phyloP scores from a whole-genome alignment of 768 basidiomycete species.

The Mycena belliarum region DNA sequence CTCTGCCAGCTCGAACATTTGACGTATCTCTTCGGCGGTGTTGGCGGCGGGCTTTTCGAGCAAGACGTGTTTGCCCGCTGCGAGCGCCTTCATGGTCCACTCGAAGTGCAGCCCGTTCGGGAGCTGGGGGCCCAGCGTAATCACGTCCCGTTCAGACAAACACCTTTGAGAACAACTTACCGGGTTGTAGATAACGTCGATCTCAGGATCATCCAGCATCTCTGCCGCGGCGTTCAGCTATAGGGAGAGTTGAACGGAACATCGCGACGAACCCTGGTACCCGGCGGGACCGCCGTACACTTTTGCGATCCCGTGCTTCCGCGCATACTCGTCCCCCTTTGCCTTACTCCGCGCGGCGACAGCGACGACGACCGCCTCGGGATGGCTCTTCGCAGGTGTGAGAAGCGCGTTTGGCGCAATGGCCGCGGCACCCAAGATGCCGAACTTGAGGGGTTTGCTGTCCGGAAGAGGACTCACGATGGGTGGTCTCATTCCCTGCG shows the following conservation, averaged over 20 bases:
- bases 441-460: conserved; percentile 23
- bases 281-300: conserved; percentile 46
- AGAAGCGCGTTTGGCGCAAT: conserved; percentile 57
- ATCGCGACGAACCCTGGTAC: conserved; percentile 49
- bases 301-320: conserved; percentile 52
- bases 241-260: no score
- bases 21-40: conserved; percentile 52
- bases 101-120: conserved; percentile 66
- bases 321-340: conserved; percentile 51
- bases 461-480: conserved; percentile 2
- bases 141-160: no score
- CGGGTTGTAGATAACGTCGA: conserved; percentile 42
- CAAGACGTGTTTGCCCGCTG: conserved; percentile 66
- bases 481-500: conserved; percentile 2
- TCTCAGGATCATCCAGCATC: conserved; percentile 47
- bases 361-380: conserved; percentile 56
- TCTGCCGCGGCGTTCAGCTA: conserved; percentile 29
- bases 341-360: conserved; percentile 56
- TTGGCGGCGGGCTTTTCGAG: conserved; percentile 62
- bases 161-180: background rate
- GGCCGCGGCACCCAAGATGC: conserved; percentile 48
- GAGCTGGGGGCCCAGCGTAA: conserved; percentile 32
- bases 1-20: conserved; percentile 53
- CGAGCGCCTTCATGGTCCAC: conserved; percentile 68
- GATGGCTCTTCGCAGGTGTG: conserved; percentile 50